Evolutionary conservation across 768 basidiomycete genomes (phyloP).

Genomic region (Rhodocollybia butyracea): DNA sequence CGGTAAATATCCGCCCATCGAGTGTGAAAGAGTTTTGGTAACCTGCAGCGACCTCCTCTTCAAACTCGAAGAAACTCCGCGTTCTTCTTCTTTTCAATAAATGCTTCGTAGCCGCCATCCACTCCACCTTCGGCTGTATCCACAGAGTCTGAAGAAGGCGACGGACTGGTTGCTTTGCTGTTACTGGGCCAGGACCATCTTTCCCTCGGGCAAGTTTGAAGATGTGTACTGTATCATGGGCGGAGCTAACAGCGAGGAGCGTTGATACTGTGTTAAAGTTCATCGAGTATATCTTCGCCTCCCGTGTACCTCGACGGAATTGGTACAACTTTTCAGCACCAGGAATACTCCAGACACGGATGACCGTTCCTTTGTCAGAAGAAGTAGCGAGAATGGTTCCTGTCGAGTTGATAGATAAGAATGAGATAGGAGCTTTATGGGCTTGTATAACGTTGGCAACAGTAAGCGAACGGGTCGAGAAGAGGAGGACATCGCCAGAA

Average conservation of each 20-base stretch:
- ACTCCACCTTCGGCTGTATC: constrained; percentile 58
- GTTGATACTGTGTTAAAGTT: constrained; percentile 81
- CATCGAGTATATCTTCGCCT: constrained; percentile 78
- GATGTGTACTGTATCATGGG: constrained; percentile 94
- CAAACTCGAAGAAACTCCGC: constrained; percentile 37
- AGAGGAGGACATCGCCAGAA: constrained; percentile 88
- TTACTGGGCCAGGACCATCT: constrained; percentile 12
- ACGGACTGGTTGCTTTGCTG: constrained; percentile 25
- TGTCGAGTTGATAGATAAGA: constrained; percentile 78
- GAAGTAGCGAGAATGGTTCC: constrained; percentile 93
- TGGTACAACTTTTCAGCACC: constrained; percentile 93
- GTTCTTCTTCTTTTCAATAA: constrained; percentile 73
- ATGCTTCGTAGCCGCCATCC: constrained; percentile 85
- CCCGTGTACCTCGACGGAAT: constrained; percentile 87
- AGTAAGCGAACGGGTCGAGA: constrained; percentile 88
- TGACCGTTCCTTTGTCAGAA: constrained; percentile 94
- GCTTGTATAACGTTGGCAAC: constrained; percentile 96
- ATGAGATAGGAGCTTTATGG: constrained; percentile 91
- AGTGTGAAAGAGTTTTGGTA: constrained; percentile 72
- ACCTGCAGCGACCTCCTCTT: constrained; percentile 69
- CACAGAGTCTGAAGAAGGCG: constrained; percentile 64
- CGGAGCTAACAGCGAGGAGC: constrained; percentile 86
- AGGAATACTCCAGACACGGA: constrained; percentile 90
- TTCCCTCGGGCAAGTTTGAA: constrained; percentile 65
- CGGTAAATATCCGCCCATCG: constrained; percentile 82